Base-by-base conservation (phyloP, 805 yeast species). In the Diddensiella transvaalensis region DNA sequence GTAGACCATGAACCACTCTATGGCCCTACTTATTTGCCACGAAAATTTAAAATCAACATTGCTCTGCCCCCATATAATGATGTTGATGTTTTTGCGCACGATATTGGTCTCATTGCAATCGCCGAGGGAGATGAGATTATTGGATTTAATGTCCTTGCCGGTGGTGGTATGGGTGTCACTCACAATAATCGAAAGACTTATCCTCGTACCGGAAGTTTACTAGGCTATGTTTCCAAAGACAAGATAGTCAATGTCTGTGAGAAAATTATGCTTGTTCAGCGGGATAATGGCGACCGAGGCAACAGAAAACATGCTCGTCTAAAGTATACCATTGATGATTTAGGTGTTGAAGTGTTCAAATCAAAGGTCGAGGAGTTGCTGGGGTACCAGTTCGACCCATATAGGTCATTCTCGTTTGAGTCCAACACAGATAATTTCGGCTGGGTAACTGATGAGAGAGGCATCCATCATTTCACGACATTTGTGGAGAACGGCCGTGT, bases 91-190 rank as follows among this genome's bases (percentile, higher is more conserved):
- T 91, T 87, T 73, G 95, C 96, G 6, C 93, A 88, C 66, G 98
- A 91, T 70, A 81, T 91, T 58, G 98, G 98, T 57, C 75, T 91
- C 57, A 79, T 91, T 65, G 89, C 96, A 26, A 89, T 91, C 61
- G 82, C 88, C 40, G 79, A 78, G 58, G 67, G 69, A 42, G 76
- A 82, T 60, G 69, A 75, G 47, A 75, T 78, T 17, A 79, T 85
- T 40, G 98, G 98, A 49, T 91, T 80, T 76, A 91, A 91, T 62
- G 80, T 91, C 46, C 77, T 85, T 52, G 96, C 84, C 55, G 98
- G 98, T 68, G 98, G 98, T 73, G 98, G 98, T 76, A 91, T 91
- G 98, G 98, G 98, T 61, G 80, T 95, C 37, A 91, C 98, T 11
- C 98, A 91, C 68, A 91, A 90, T 77, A 91, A 91, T 74, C 85